phyloP scores from a whole-genome alignment of 352 stramenopile genomes.

The Pythium oligandrum region DNA sequence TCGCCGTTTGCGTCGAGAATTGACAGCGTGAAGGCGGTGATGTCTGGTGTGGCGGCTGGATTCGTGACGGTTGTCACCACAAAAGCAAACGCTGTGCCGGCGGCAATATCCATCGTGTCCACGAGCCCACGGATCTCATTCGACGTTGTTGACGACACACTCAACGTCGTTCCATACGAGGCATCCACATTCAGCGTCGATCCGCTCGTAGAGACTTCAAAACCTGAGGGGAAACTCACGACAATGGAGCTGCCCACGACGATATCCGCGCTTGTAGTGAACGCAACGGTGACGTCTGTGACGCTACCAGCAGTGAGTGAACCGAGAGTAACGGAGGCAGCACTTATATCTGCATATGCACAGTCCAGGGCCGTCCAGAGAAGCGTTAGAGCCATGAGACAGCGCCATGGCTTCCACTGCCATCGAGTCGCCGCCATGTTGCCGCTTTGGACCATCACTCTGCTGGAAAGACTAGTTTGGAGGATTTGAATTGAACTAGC shows the following conservation, averaged over 20 bases:
- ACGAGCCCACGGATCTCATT: slow-evolving; percentile 21
- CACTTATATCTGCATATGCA: slow-evolving; percentile 4
- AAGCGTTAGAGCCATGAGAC: too few relatives aligned
- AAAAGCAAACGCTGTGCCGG: slow-evolving; percentile 22
- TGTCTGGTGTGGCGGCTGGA: slow-evolving; percentile 17
- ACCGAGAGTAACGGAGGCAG: slow-evolving; percentile 16
- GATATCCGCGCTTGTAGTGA: slow-evolving; percentile 24
- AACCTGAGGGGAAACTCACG: slow-evolving; percentile 28
- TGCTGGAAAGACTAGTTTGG: too few relatives aligned
- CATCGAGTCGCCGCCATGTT: too few relatives aligned
- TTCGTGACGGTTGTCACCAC: slow-evolving; percentile 27
- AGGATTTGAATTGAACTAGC: too few relatives aligned
- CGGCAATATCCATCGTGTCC: slow-evolving; percentile 14
- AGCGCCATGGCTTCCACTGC: too few relatives aligned
- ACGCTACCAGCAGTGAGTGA: slow-evolving; percentile 20
- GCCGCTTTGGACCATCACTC: too few relatives aligned
- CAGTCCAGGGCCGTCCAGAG: too few relatives aligned
- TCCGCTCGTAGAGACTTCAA: slow-evolving; percentile 16
- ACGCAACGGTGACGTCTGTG: slow-evolving; percentile 20
- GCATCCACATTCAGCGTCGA: slow-evolving; percentile 11
- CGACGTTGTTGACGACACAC: slow-evolving; percentile 13
- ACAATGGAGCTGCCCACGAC: slow-evolving; percentile 16
- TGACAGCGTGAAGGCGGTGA: slow-evolving; percentile 15
- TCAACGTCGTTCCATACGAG: slow-evolving; percentile 24
- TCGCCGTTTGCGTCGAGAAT: slow-evolving; percentile 17